A percentile compares a stretch with the other conserved stretches of the same genome.
Conservation (phyloP, 805 yeast species). For the Schizosaccharomyces cryophilus region DNA sequence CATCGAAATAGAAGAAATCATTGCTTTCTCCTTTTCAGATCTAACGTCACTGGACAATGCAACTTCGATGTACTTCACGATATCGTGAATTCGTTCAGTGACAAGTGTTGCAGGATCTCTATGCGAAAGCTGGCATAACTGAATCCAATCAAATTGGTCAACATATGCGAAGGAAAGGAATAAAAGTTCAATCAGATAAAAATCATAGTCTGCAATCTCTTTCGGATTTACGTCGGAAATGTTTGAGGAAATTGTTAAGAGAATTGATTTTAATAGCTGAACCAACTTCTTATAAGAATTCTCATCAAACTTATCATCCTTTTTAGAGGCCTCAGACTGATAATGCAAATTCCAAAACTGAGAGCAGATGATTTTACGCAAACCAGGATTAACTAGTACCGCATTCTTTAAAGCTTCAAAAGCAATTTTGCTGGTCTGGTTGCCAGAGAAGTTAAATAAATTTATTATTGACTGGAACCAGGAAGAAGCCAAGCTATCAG, state of each 20-base stretch:
- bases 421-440: background rate
- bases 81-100: background rate
- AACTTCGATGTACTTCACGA: background rate
- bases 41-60: background rate
- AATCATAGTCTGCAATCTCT: background rate
- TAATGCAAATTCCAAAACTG: background rate
- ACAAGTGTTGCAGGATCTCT: conserved; percentile 1
- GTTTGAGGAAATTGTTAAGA: background rate
- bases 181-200: background rate
- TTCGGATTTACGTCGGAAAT: background rate
- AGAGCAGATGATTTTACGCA: background rate
- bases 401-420: background rate
- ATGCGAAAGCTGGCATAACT: background rate
- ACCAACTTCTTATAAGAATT: background rate
- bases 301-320: background rate
- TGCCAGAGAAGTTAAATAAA: background rate
- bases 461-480: background rate
- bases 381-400: background rate
- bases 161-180: background rate
- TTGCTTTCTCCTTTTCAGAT: conserved; percentile 16
- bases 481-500: background rate
- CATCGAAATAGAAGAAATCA: conserved; percentile 22
- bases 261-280: background rate
- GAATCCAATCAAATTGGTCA: background rate
- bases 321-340: background rate